phyloP scores from a whole-genome alignment of 805 yeast genomes.

The Saturnispora kantuleensis region DNA sequence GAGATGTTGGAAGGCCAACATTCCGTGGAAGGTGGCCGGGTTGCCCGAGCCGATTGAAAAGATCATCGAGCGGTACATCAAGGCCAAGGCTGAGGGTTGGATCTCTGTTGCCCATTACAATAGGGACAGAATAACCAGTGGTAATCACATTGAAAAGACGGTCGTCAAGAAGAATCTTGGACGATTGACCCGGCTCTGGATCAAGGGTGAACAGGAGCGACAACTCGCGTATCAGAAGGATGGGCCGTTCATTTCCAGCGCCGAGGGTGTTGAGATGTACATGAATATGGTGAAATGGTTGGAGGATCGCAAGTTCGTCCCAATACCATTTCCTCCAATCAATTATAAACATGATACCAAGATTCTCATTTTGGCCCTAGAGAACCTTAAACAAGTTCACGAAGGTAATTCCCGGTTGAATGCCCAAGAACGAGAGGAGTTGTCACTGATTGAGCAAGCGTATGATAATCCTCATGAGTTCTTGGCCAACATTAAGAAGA shows the following conservation, averaged over 20 bases:
- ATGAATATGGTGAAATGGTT: conserved; percentile 88
- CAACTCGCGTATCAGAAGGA: conserved; percentile 70
- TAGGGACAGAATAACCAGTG: conserved; percentile 77
- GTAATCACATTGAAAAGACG: conserved; percentile 91
- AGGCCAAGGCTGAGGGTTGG: conserved; percentile 97
- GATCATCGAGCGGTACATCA: conserved; percentile 79
- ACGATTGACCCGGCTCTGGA: conserved; percentile 83
- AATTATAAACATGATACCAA: conserved; percentile 92
- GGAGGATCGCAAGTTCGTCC: conserved; percentile 70
- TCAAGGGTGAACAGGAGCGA: conserved; percentile 83
- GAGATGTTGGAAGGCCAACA: conserved; percentile 99
- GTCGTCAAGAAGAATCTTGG: conserved; percentile 92
- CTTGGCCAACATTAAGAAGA: conserved; percentile 71
- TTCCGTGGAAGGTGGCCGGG: conserved; percentile 97
- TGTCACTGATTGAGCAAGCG: conserved; percentile 90
- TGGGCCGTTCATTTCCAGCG: conserved; percentile 81
- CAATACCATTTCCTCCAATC: conserved; percentile 89
- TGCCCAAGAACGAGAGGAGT: conserved; percentile 82
- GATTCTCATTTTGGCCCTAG: conserved; percentile 78
- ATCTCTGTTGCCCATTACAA: conserved; percentile 85
- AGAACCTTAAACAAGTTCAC: conserved; percentile 73
- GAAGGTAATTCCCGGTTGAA: conserved; percentile 69
- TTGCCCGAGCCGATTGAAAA: conserved; percentile 83
- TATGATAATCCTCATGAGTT: conserved; percentile 96
- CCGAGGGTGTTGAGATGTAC: conserved; percentile 81